Evolutionary conservation across 208 protist genomes (phyloP), one percentile per base, ranked within the genome.

Genomic region (Leishmania turanica): DNA sequence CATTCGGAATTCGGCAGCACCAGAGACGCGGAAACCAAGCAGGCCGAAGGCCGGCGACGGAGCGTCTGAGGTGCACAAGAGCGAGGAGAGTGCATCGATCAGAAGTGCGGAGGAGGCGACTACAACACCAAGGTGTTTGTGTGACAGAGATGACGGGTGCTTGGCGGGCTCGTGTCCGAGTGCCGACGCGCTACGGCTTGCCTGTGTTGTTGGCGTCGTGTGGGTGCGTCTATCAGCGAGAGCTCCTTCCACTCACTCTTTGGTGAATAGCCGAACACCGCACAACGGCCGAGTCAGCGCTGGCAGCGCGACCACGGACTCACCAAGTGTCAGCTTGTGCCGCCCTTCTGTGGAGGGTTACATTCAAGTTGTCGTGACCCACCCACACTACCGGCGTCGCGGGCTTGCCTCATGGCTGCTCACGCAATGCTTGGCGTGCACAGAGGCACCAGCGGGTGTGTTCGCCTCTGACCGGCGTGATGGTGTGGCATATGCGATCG

Each of bases 161-260:
- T 24, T 27, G 27, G 69, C 27, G 69, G 37, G 45, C 4, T 73
- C 69, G 45, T 51, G 8, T 45, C 21, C 37, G 19, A 34, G 69
- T 34, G 31, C 24, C 8, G 9, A 4, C 56, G 40, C 40, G 31
- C 54, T 60, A 37, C 17, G 15, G 37, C 8, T 89, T 72, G 64
- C 87, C 17, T 92, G 92, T 37, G 86, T 91, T 2, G 82, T 94
- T n/a, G 93, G 92, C 40, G 68, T 97, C 27, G 92, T 91, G 49
- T 95, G 90, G 91, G 91, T 96, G 79, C 87, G 88, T 0, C 83
- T 97, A 27, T 76, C 85, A 51, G 40, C 60, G 8, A 40, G 31
- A 60, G 45, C 47, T 0, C 21, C 11, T 9, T 73, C 45, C 69
- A 53, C 69, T n/a, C 13, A n/a, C 27, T 73, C 69, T 53, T 53